Evolutionary conservation across 257 asterid species (phyloP).

Genomic region (Primulina tabacum): DNA sequence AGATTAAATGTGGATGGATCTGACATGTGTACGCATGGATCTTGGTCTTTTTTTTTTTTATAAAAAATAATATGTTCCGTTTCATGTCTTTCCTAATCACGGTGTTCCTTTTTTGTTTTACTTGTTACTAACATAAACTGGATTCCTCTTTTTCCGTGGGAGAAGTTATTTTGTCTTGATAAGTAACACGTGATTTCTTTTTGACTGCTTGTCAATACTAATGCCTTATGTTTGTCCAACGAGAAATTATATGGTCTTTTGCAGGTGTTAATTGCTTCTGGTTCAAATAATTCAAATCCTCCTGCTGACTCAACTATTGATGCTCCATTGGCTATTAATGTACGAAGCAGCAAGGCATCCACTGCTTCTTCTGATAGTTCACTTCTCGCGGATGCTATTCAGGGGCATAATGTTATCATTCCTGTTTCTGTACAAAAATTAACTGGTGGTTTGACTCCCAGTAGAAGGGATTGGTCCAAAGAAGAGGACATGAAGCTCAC

Average conservation of each 20-base stretch:
- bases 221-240: slow-evolving; percentile 15
- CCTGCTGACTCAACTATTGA: slow-evolving; percentile 56
- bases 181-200: slow-evolving; percentile 6
- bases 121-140: too few species aligned
- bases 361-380: slow-evolving; percentile 46
- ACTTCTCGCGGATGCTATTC: slow-evolving; percentile 31
- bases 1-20: too few species aligned
- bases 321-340: slow-evolving; percentile 72
- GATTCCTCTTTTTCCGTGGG: not conserved
- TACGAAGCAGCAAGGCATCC: slow-evolving; percentile 52
- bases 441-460: slow-evolving; percentile 37
- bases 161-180: not conserved
- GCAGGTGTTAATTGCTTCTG: slow-evolving; percentile 71
- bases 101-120: too few species aligned
- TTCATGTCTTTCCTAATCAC: too few species aligned
- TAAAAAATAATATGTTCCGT: too few species aligned
- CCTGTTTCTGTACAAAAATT: slow-evolving; percentile 61
- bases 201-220: not conserved
- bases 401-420: slow-evolving; percentile 50
- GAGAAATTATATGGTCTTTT: slow-evolving; percentile 11
- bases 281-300: slow-evolving; percentile 42
- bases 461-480: slow-evolving; percentile 60
- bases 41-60: too few species aligned
- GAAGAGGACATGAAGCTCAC: slow-evolving; percentile 70
- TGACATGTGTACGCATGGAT: too few species aligned